phyloP scores from a whole-genome alignment of 2,329 filamentous ascomycete genomes.

The Trichoderma hamatum region DNA sequence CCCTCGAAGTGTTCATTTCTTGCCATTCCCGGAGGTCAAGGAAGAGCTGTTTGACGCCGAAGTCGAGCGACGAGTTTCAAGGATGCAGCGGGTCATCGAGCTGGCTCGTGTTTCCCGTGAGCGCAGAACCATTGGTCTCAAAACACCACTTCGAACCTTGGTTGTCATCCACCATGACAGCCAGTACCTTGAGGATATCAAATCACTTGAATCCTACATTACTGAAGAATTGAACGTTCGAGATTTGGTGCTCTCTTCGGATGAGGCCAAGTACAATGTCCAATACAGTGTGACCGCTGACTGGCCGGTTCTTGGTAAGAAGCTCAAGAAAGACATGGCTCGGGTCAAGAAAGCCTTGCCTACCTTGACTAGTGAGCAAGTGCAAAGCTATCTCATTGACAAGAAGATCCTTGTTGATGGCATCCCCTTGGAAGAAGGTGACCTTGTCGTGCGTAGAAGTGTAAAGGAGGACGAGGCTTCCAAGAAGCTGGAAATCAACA shows the following conservation, averaged over 20 bases:
- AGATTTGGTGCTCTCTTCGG: conserved; percentile 79
- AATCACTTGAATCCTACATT: conserved; percentile 84
- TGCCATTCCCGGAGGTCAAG: conserved; percentile 84
- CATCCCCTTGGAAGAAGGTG: conserved; percentile 78
- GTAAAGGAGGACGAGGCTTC: conserved; percentile 72
- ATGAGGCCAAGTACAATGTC: conserved; percentile 90
- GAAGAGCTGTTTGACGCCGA: conserved; percentile 84
- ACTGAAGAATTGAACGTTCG: conserved; percentile 89
- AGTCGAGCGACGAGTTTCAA: conserved; percentile 81
- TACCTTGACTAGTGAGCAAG: conserved; percentile 74
- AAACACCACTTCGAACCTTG: conserved; percentile 87
- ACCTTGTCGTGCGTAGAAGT: conserved; percentile 76
- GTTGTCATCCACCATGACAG: conserved; percentile 84
- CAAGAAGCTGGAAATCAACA: conserved; percentile 81
- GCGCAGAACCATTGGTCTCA: conserved; percentile 79
- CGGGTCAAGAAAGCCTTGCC: conserved; percentile 92
- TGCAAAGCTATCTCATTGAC: conserved; percentile 73
- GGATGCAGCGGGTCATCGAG: conserved; percentile 97
- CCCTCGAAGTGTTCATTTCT: conserved; percentile 85
- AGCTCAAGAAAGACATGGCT: conserved; percentile 91
- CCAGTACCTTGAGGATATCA: conserved; percentile 83
- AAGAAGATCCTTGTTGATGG: conserved; percentile 82
- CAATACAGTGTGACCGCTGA: conserved; percentile 89
- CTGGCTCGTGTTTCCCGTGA: conserved; percentile 85
- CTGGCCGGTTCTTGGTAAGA: conserved; percentile 94